These are phyloP conservation scores for Singerocomus inundabilis DNA, from an alignment of 1,284 basidiomycete genomes.

Conservation along the genomic window DNA sequence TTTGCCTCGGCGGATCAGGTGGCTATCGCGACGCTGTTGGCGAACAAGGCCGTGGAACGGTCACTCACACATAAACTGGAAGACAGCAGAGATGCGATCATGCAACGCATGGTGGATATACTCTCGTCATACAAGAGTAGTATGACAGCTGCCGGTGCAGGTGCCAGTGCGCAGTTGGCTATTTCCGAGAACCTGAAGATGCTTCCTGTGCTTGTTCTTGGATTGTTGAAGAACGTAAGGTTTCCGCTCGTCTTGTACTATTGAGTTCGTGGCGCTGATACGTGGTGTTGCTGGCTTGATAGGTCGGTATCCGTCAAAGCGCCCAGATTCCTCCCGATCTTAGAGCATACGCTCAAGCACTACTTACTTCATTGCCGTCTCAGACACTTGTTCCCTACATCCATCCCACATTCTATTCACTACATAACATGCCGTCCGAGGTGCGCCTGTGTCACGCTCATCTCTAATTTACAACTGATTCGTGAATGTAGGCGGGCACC, in stretches of 20 bases:
- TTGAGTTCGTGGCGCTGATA: conserved; percentile 5
- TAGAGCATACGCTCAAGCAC: conserved; percentile 90
- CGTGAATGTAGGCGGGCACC: conserved; percentile 62
- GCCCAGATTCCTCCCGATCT: conserved; percentile 96
- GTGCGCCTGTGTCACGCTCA: conserved; percentile 40
- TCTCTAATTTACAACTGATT: conserved; percentile 9
- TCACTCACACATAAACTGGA: conserved; percentile 89
- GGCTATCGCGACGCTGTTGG: conserved; percentile 85
- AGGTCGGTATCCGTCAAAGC: conserved; percentile 94
- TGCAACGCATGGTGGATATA: conserved; percentile 90
- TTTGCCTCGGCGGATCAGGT: conserved; percentile 96
- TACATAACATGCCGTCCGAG: conserved; percentile 96
- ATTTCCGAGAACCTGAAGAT: conserved; percentile 93
- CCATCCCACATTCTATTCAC: conserved; percentile 91
- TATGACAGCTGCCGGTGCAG: conserved; percentile 91
- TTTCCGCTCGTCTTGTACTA: background rate
- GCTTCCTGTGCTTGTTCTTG: conserved; percentile 87
- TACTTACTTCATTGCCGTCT: conserved; percentile 89
- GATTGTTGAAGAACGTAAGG: conserved; percentile 89
- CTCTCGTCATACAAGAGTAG: conserved; percentile 92
- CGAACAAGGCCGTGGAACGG: conserved; percentile 97
- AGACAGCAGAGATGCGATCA: conserved; percentile 89
- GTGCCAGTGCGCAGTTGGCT: conserved; percentile 92
- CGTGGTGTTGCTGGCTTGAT: conserved; percentile 2
- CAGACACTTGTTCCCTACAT: conserved; percentile 93